These are phyloP conservation scores for Bruguiera gymnorhiza DNA, from an alignment of 345 rosid species.

Conservation along the genomic window DNA sequence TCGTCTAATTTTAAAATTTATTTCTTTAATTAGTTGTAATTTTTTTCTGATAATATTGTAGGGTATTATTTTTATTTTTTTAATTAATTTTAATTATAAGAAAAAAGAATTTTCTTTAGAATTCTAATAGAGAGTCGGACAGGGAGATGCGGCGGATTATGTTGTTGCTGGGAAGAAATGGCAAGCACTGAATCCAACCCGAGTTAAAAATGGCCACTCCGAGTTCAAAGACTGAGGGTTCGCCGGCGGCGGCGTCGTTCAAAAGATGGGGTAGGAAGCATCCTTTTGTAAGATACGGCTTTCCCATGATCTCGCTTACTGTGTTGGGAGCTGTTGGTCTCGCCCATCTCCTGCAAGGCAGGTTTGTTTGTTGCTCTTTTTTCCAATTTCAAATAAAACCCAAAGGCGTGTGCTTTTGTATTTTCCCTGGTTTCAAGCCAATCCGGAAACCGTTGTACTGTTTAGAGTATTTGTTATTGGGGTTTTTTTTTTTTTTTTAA, in stretches of 20 bases:
- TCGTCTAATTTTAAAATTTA: no score
- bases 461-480: no score
- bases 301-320: constrained; percentile 91
- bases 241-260: constrained; percentile 29
- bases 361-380: constrained; percentile 44
- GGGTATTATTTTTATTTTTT: no score
- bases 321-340: constrained; percentile 78
- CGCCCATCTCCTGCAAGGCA: constrained; percentile 90
- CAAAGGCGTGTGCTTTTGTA: neutral
- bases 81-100: no score
- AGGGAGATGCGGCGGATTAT: no score
- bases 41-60: no score
- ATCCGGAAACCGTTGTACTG: no score
- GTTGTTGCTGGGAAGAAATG: neutral
- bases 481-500: no score
- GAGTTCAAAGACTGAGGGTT: constrained; percentile 8
- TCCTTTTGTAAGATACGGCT: constrained; percentile 86
- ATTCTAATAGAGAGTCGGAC: no score
- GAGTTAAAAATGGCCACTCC: neutral
- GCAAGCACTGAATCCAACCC: neutral
- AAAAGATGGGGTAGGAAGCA: constrained; percentile 83
- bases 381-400: neutral
- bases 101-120: no score
- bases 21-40: no score
- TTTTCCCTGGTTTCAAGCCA: neutral